phyloP scores from a whole-genome alignment of 441 rosid species.

The Mallotus japonicus region DNA sequence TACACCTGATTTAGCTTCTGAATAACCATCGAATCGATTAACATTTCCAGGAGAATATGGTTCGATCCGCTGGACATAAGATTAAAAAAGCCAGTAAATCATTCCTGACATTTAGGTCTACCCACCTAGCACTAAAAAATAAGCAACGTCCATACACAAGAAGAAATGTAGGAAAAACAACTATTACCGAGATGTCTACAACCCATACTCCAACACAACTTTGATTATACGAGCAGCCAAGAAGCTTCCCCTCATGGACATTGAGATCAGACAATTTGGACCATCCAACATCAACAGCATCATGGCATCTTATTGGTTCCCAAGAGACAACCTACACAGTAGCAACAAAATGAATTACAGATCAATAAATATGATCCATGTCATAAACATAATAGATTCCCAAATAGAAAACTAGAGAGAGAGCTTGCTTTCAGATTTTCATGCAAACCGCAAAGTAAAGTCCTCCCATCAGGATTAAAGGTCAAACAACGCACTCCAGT shows the following conservation, averaged over 20 bases:
- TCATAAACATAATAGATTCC: conserved; percentile 8
- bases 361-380: conserved; percentile 8
- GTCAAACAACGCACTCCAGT: conserved; percentile 89
- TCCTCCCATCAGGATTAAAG: conserved; percentile 96
- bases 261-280: conserved; percentile 89
- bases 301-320: conserved; percentile 96
- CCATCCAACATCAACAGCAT: conserved; percentile 98
- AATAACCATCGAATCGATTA: conserved; percentile 45
- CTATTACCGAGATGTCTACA: conserved; percentile 86
- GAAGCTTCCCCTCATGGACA: conserved; percentile 97
- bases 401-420: conserved; percentile 14
- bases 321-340: conserved; percentile 81
- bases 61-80: conserved; percentile 58
- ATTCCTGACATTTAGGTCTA: conserved; percentile 17
- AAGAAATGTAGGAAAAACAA: conserved; percentile 19
- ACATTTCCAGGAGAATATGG: conserved; percentile 51
- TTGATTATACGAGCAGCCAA: conserved; percentile 97
- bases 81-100: conserved; percentile 19
- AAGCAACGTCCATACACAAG: conserved; percentile 18
- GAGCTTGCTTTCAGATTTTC: conserved; percentile 80
- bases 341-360: conserved; percentile 22
- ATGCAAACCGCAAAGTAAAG: conserved; percentile 91
- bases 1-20: conserved; percentile 55
- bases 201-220: conserved; percentile 99
- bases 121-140: conserved; percentile 22